A percentile compares a stretch with the other conserved stretches of the same genome.
These are phyloP conservation scores for Pleomassaria siparia DNA, from an alignment of 2,329 filamentous ascomycete species.

Conservation along the genomic window DNA sequence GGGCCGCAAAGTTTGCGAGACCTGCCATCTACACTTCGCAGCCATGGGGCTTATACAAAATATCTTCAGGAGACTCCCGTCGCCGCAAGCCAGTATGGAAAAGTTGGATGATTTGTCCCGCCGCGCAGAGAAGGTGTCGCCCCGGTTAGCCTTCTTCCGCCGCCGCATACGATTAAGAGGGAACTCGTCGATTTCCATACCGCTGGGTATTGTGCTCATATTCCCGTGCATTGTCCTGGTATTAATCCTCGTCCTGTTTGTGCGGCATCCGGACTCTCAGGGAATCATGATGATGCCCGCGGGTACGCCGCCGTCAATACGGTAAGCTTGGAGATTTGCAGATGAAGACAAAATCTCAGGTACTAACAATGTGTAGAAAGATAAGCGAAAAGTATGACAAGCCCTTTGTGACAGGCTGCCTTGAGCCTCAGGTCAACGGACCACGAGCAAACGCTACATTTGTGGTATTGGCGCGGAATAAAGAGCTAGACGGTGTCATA, in stretches of 20 bases:
- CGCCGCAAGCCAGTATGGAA: constrained; percentile 44
- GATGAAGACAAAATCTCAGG: neutral
- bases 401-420: constrained; percentile 89
- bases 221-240: constrained; percentile 91
- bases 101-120: constrained; percentile 48
- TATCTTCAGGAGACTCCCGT: constrained; percentile 49
- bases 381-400: constrained; percentile 98
- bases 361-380: constrained; percentile 61
- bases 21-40: constrained; percentile 10
- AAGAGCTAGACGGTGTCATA: constrained; percentile 92
- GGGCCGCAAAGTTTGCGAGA: constrained; percentile 14
- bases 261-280: constrained; percentile 81
- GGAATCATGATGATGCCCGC: constrained; percentile 84
- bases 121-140: constrained; percentile 46
- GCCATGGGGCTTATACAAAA: constrained; percentile 49
- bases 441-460: constrained; percentile 93
- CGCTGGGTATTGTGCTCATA: constrained; percentile 85
- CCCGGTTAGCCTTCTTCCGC: constrained; percentile 76
- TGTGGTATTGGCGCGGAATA: constrained; percentile 92
- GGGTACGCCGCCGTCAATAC: constrained; percentile 83
- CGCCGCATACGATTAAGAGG: constrained; percentile 85
- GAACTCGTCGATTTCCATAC: constrained; percentile 90
- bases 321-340: constrained; percentile 55
- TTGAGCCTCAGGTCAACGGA: constrained; percentile 71
- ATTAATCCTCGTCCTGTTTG: constrained; percentile 85